phyloP scores from a whole-genome alignment of 331 rosid genomes.

The Cucumis variabilis region DNA sequence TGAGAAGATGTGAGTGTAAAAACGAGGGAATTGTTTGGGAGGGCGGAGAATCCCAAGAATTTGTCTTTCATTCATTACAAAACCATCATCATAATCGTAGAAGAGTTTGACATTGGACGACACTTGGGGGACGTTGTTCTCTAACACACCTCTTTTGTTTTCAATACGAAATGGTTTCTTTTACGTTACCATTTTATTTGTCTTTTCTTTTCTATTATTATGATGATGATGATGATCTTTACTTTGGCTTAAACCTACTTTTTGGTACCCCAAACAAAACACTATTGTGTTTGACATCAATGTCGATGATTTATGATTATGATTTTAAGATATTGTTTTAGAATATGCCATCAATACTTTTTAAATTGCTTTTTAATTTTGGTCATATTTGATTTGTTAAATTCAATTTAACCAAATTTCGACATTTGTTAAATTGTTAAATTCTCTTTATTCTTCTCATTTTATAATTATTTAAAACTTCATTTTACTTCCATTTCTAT shows the following conservation, averaged over 20 bases:
- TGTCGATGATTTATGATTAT: background rate
- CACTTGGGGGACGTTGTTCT: constrained; percentile 13
- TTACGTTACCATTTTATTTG: background rate
- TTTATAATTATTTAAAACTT: too few relatives aligned
- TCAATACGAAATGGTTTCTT: too few relatives aligned
- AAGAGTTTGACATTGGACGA: background rate
- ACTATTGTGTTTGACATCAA: background rate
- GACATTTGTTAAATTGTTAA: too few relatives aligned
- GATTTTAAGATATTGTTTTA: background rate
- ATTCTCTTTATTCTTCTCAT: too few relatives aligned
- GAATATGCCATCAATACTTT: background rate
- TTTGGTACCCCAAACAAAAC: background rate
- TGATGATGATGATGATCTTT: background rate
- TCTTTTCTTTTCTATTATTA: background rate
- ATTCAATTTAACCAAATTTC: too few relatives aligned
- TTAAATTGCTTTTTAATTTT: too few relatives aligned
- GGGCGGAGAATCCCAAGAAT: background rate
- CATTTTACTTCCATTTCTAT: too few relatives aligned
- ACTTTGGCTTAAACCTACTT: background rate
- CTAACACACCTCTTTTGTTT: background rate
- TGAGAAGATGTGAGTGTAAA: too few relatives aligned
- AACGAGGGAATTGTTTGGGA: too few relatives aligned
- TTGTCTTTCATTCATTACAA: background rate
- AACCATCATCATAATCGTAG: background rate
- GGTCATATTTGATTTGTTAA: too few relatives aligned